phyloP scores from a whole-genome alignment of 352 stramenopile genomes.

The Globisporangium camurandrum region DNA sequence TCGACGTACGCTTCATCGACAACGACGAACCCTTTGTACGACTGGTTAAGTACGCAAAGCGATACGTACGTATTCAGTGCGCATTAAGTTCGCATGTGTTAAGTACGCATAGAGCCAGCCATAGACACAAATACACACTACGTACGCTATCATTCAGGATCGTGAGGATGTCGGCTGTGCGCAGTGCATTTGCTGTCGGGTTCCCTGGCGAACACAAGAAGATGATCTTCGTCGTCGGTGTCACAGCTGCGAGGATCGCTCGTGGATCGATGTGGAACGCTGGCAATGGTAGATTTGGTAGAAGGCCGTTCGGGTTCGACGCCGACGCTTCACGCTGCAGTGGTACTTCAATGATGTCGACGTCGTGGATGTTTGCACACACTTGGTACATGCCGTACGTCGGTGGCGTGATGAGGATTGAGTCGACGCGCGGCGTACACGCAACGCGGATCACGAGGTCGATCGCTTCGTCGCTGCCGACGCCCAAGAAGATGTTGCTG shows the following conservation, averaged over 20 bases:
- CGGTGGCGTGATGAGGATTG: conserved; percentile 95
- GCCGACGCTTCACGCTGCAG: conserved; percentile 66
- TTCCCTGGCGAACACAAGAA: conserved; percentile 98
- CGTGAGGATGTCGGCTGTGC: conserved; percentile 84
- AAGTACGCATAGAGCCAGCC: neutral
- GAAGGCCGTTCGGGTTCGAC: conserved; percentile 61
- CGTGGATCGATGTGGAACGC: conserved; percentile 78
- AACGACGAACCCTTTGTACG: conserved; percentile 92
- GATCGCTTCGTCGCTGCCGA: conserved; percentile 98
- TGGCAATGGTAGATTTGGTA: conserved; percentile 47
- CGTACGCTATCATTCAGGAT: conserved; percentile 75
- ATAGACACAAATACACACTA: neutral
- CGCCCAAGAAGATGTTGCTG: conserved; percentile 96
- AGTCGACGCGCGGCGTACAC: conserved; percentile 89
- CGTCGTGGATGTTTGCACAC: conserved; percentile 97
- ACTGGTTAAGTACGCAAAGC: conserved; percentile 26
- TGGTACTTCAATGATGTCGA: conserved; percentile 89
- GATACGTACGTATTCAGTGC: too few species aligned
- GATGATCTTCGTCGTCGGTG: conserved; percentile 91
- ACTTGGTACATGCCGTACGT: conserved; percentile 99
- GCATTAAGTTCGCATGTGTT: too few species aligned
- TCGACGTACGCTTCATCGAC: conserved; percentile 99
- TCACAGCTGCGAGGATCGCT: conserved; percentile 86
- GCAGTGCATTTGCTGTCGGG: conserved; percentile 93
- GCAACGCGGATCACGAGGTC: conserved; percentile 97